Evolutionary conservation across 331 rosid genomes (phyloP).

Genomic region (Malus hybrid): DNA sequence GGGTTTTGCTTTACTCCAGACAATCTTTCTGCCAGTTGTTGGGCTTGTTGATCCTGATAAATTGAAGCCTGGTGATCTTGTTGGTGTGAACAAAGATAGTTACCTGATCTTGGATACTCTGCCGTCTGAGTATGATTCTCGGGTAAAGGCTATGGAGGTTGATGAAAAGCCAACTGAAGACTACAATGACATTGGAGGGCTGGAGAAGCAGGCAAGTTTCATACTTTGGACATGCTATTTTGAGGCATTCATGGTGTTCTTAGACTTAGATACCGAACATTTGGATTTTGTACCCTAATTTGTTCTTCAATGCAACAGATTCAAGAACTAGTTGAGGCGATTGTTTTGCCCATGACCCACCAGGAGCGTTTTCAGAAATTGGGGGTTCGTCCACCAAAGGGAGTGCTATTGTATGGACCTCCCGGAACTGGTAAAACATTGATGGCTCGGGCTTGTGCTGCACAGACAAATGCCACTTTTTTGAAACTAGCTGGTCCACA

Average conservation of each 20-base stretch:
- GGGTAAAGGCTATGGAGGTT: slow-evolving; percentile 98
- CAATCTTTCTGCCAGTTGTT: slow-evolving; percentile 87
- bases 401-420: slow-evolving; percentile 94
- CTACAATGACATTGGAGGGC: slow-evolving; percentile 83
- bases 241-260: neutral
- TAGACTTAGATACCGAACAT: neutral
- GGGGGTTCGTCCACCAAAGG: slow-evolving; percentile 97
- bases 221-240: neutral
- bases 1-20: slow-evolving; percentile 42
- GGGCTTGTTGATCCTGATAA: slow-evolving; percentile 96
- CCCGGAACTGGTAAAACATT: slow-evolving; percentile 98
- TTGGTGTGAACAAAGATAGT: slow-evolving; percentile 94
- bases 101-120: slow-evolving; percentile 82
- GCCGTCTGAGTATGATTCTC: slow-evolving; percentile 90
- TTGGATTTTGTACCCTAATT: neutral
- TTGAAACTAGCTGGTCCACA: slow-evolving; percentile 95
- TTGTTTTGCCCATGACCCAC: slow-evolving; percentile 96
- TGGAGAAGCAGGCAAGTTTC: slow-evolving; percentile 70
- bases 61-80: slow-evolving; percentile 86
- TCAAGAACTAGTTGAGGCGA: slow-evolving; percentile 96
- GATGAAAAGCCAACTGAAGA: slow-evolving; percentile 97
- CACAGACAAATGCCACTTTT: slow-evolving; percentile 97
- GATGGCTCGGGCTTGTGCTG: slow-evolving; percentile 99
- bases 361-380: slow-evolving; percentile 89
- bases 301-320: slow-evolving; percentile 37